Percentiles rank a stretch among this genome's conserved stretches.
These are phyloP conservation scores for Amanita thiersii DNA, from an alignment of 768 basidiomycete species.

Conservation along the genomic window DNA sequence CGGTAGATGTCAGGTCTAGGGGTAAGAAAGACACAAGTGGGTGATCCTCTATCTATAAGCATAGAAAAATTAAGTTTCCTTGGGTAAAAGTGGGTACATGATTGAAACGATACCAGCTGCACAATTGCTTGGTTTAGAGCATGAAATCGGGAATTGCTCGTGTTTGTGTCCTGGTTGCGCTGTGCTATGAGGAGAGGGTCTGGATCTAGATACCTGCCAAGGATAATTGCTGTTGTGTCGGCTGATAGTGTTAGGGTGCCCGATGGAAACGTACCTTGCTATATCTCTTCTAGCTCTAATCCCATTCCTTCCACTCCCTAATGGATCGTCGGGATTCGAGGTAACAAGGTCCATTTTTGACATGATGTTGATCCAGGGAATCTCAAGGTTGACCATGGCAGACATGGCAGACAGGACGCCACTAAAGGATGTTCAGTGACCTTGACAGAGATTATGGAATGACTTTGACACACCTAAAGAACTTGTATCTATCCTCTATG, in stretches of 20 bases:
- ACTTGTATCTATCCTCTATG: constrained; percentile 99
- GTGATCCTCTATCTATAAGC: constrained; percentile 87
- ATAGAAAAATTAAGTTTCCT: constrained; percentile 5
- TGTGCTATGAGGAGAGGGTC: constrained; percentile 80
- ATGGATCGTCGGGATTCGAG: constrained; percentile 48
- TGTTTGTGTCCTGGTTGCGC: constrained; percentile 47
- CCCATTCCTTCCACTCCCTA: constrained; percentile 62
- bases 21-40: constrained; percentile 96
- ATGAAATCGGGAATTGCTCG: constrained; percentile 77
- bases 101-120: constrained; percentile 76
- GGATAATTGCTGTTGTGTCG: background rate
- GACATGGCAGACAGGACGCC: constrained; percentile 98
- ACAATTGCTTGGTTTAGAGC: constrained; percentile 93
- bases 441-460: constrained; percentile 1
- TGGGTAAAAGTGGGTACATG: constrained; percentile 69
- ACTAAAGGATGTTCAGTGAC: constrained; percentile 32
- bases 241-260: too few species aligned
- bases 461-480: constrained; percentile 61
- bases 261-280: constrained; percentile 53
- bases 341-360: constrained; percentile 98
- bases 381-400: constrained; percentile 96
- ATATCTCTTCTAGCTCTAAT: constrained; percentile 70
- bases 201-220: constrained; percentile 94
- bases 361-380: constrained; percentile 97
- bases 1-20: constrained; percentile 82